Evolutionary conservation across 2,329 filamentous ascomycete genomes (phyloP).

Genomic region (Colletotrichum ledebouriae): DNA sequence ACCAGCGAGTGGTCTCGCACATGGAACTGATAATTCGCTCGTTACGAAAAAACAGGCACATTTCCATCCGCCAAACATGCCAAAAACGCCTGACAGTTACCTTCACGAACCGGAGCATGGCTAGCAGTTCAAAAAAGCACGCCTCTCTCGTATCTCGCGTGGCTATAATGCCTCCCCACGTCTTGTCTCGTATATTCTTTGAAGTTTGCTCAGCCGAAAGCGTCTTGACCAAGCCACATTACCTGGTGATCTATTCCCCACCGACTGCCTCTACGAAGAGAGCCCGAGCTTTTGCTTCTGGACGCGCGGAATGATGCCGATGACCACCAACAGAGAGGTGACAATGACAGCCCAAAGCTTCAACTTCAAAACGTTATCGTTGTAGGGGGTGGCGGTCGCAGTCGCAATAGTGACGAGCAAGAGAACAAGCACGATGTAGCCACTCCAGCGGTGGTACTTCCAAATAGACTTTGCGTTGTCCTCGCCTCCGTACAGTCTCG

Average conservation of each 20-base stretch:
- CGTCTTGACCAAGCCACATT: too few relatives aligned
- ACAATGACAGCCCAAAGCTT: conserved; percentile 81
- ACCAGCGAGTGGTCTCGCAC: background rate
- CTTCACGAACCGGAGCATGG: background rate
- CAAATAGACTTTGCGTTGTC: conserved; percentile 86
- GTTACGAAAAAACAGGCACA: background rate
- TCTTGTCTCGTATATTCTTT: background rate
- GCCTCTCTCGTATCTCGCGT: background rate
- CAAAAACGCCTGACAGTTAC: background rate
- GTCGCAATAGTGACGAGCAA: conserved; percentile 80
- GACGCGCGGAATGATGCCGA: conserved; percentile 82
- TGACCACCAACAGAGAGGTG: conserved; percentile 73
- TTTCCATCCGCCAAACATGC: background rate
- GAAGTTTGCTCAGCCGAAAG: background rate
- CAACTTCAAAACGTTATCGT: conserved; percentile 75
- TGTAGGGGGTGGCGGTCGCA: conserved; percentile 83
- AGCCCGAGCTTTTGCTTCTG: conserved; percentile 84
- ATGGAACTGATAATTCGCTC: background rate
- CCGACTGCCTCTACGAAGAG: background rate
- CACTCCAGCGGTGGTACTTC: conserved; percentile 87
- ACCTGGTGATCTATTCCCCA: too few relatives aligned
- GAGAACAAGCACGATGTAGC: conserved; percentile 80
- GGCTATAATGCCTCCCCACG: background rate
- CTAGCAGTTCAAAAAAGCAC: background rate
- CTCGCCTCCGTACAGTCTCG: conserved; percentile 80